Conservation (phyloP, 139 green algal species). For the Choricystis sp. region DNA sequence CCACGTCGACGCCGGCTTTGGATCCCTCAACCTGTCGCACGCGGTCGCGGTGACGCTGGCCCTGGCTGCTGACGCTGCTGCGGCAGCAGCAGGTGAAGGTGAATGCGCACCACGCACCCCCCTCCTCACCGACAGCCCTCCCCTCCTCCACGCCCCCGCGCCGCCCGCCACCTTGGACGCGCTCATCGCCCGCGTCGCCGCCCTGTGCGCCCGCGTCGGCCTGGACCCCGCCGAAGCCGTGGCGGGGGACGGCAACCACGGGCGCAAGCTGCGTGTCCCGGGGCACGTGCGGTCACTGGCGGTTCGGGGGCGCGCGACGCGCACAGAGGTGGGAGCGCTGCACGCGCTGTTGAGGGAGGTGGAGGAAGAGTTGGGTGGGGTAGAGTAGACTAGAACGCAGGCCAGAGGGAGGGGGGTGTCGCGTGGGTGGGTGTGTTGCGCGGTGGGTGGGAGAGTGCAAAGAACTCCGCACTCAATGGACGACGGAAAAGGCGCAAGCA, state of each 20-base stretch:
- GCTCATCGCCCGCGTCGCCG: neutral
- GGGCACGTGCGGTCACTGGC: neutral
- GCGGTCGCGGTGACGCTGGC: neutral
- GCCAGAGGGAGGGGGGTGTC: neutral
- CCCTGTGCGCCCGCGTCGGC: neutral
- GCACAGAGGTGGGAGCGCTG: neutral
- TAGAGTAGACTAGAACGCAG: too few relatives aligned
- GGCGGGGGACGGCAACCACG: too few relatives aligned
- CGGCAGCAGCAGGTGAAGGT: too few relatives aligned
- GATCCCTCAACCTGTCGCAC: neutral
- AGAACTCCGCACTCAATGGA: too few relatives aligned
- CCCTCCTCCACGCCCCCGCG: too few relatives aligned
- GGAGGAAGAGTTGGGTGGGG: neutral
- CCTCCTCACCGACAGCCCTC: too few relatives aligned
- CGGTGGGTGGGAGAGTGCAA: too few relatives aligned
- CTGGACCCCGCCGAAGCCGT: neutral
- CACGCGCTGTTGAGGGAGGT: neutral
- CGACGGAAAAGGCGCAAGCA: too few relatives aligned
- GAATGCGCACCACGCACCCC: too few relatives aligned
- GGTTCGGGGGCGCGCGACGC: neutral
- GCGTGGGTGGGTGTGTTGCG: neutral
- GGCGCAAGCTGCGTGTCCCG: neutral
- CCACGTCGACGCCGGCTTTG: too few relatives aligned
- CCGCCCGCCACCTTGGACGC: neutral
- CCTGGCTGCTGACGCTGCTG: neutral